Percentiles rank a stretch among this genome's conserved stretches.
These are phyloP conservation scores for Suillus ampliporus DNA, from an alignment of 768 basidiomycete species.

Conservation along the genomic window DNA sequence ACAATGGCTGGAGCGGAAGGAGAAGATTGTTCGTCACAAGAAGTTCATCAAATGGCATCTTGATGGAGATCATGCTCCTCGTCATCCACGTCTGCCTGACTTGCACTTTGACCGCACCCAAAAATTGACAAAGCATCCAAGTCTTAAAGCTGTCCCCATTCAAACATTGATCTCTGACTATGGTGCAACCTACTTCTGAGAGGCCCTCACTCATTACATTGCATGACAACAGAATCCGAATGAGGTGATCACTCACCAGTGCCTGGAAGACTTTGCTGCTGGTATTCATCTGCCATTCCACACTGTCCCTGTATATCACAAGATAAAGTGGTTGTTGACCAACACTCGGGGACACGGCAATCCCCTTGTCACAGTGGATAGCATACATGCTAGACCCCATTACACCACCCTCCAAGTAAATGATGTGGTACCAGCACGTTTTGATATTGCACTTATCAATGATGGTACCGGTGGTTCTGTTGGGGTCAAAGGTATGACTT, in stretches of 20 bases:
- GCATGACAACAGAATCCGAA: slow-evolving; percentile 27
- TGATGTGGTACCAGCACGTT: no score
- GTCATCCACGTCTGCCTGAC: slow-evolving; percentile 3
- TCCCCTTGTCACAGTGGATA: slow-evolving; percentile 25
- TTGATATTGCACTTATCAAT: slow-evolving; percentile 43
- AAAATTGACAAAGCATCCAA: slow-evolving; percentile 33
- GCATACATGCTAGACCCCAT: slow-evolving; percentile 37
- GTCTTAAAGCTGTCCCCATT: slow-evolving; percentile 30
- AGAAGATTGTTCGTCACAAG: slow-evolving; percentile 34
- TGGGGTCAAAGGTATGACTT: slow-evolving; percentile 25
- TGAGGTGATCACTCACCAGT: slow-evolving; percentile 14
- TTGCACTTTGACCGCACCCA: slow-evolving; percentile 16
- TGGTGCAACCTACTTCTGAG: slow-evolving; percentile 32
- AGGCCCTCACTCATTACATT: slow-evolving; percentile 33
- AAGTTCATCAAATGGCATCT: slow-evolving; percentile 30
- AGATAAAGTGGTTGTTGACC: slow-evolving; percentile 36
- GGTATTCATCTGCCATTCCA: slow-evolving; percentile 19
- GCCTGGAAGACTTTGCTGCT: slow-evolving; percentile 17
- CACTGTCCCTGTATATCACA: slow-evolving; percentile 38
- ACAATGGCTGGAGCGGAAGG: slow-evolving; percentile 39
- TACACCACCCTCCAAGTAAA: no score
- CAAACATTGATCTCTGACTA: slow-evolving; percentile 24
- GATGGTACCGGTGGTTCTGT: slow-evolving; percentile 2
- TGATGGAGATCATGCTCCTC: background rate
- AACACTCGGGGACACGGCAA: slow-evolving; percentile 9